Evolutionary conservation across 768 basidiomycete species (phyloP).

Genomic region (Tricholoma furcatifolium): DNA sequence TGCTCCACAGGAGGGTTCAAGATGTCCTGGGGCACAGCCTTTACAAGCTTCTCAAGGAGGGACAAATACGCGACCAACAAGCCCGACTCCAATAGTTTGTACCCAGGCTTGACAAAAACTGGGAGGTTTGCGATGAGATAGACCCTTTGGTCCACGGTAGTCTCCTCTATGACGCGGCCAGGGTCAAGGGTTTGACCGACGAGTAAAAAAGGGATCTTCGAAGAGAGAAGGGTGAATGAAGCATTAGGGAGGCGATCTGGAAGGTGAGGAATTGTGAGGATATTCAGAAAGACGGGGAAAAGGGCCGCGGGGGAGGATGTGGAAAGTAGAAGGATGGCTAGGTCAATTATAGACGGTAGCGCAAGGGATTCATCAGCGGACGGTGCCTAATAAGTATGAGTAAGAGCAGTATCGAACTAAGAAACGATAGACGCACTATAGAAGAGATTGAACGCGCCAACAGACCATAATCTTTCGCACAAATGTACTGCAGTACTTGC

Average conservation of each 20-base stretch:
- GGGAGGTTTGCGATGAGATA: conserved; percentile 75
- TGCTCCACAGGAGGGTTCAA: conserved; percentile 47
- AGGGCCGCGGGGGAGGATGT: conserved; percentile 25
- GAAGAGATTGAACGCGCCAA: conserved; percentile 37
- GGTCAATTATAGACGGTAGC: conserved; percentile 45
- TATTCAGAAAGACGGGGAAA: conserved; percentile 45
- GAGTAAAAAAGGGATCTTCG: conserved; percentile 53
- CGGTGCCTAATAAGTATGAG: conserved; percentile 39
- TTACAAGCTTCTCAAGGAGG: conserved; percentile 52
- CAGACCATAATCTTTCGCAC: conserved; percentile 43
- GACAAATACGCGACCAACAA: conserved; percentile 53
- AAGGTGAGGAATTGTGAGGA: conserved; percentile 74
- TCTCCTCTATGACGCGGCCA: conserved; percentile 25
- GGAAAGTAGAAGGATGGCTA: conserved; percentile 42
- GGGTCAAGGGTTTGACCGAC: conserved; percentile 28
- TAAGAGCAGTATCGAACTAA: neutral
- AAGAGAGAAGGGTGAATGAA: conserved; percentile 63
- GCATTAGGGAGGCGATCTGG: conserved; percentile 70
- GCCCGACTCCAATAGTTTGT: conserved; percentile 42
- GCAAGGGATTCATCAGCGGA: conserved; percentile 56
- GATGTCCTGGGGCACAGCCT: conserved; percentile 48
- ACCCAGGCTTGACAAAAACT: conserved; percentile 63
- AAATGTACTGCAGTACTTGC: conserved; percentile 42
- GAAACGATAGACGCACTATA: conserved; percentile 43
- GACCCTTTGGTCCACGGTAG: conserved; percentile 33